Evolutionary conservation across 2,329 filamentous ascomycete genomes (phyloP).

Genomic region (Neurospora sp.): DNA sequence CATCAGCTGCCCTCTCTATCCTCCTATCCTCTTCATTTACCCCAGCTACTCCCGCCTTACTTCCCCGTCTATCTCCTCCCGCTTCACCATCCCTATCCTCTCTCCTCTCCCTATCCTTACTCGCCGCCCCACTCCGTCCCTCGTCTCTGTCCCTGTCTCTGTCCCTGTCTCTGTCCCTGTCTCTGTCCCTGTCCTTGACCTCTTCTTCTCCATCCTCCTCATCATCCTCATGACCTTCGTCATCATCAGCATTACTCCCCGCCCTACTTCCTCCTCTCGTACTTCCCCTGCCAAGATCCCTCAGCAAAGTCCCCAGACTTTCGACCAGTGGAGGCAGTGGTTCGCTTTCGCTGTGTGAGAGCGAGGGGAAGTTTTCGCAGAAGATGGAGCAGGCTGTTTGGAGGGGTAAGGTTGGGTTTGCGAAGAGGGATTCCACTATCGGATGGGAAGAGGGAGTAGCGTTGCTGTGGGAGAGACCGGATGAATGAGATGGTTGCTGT

Average conservation of each 20-base stretch:
- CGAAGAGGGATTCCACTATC: neutral
- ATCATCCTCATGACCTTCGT: neutral
- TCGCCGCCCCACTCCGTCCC: neutral
- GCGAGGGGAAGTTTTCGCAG: conserved; percentile 17
- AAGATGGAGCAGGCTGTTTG: conserved; percentile 16
- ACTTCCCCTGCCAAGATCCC: conserved; percentile 17
- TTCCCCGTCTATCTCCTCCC: neutral
- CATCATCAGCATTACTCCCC: neutral
- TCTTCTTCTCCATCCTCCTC: neutral
- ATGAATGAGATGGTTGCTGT: neutral
- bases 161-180: neutral
- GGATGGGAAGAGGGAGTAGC: neutral
- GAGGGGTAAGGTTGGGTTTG: conserved; percentile 15
- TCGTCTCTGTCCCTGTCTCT: neutral
- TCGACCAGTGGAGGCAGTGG: conserved; percentile 23
- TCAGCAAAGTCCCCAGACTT: conserved; percentile 17
- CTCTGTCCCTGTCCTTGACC: neutral
- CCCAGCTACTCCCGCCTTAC: neutral
- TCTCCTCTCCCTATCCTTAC: neutral
- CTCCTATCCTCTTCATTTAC: neutral
- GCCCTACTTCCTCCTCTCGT: neutral
- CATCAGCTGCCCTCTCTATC: neutral
- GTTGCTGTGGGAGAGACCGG: neutral
- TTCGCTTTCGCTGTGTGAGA: conserved; percentile 12
- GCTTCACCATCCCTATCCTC: neutral